Conservation (phyloP, 176 grass and related monocot species). For the Carex kokanica region DNA sequence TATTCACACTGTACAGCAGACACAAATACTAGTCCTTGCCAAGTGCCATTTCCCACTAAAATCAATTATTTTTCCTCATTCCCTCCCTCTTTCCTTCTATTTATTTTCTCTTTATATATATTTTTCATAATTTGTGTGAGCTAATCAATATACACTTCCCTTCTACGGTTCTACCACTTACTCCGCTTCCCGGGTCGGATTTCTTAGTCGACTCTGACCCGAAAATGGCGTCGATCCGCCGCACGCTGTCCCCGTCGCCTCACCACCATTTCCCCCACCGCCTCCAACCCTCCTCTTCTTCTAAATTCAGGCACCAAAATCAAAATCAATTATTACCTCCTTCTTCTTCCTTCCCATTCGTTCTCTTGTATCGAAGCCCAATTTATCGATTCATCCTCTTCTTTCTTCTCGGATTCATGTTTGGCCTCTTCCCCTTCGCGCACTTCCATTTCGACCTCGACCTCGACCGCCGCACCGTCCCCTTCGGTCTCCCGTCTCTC, state of each 20-base stretch:
- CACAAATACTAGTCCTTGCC: neutral
- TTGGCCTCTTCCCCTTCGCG: conserved; percentile 48
- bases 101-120: neutral
- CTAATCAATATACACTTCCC: neutral
- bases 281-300: conserved; percentile 10
- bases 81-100: neutral
- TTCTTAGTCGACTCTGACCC: neutral
- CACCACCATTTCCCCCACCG: conserved; percentile 8
- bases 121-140: neutral
- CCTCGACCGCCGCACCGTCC: conserved; percentile 21
- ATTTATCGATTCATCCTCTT: conserved; percentile 39
- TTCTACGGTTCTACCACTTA: neutral
- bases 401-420: conserved; percentile 63
- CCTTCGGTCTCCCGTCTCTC: neutral
- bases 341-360: neutral
- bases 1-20: neutral
- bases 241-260: conserved; percentile 21
- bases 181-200: neutral
- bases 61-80: neutral
- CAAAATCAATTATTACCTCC: neutral
- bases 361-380: neutral
- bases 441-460: conserved; percentile 43
- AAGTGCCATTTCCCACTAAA: neutral
- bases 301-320: conserved; percentile 13
- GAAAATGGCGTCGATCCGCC: conserved; percentile 25